Conservation (phyloP, 768 basidiomycete genomes). For the Glaciozyma martinii region DNA sequence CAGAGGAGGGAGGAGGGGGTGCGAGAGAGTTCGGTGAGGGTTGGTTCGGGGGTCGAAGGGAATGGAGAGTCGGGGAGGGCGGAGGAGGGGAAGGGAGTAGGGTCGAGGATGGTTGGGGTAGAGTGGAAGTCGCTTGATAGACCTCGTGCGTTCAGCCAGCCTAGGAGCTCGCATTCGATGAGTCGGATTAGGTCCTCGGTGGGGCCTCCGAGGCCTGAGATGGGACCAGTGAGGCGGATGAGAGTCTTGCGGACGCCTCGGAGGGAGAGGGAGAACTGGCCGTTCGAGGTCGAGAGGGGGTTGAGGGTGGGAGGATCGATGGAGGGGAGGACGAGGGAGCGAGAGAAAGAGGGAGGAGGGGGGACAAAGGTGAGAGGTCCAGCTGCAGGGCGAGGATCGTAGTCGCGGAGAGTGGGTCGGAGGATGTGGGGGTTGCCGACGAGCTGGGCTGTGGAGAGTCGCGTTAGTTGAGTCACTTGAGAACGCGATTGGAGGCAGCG, state of each 20-base stretch:
- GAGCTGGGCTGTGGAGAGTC: slow-evolving; percentile 15
- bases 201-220: slow-evolving; percentile 7
- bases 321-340: slow-evolving; percentile 19
- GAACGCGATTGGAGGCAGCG: not conserved
- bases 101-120: slow-evolving; percentile 4
- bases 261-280: slow-evolving; percentile 22
- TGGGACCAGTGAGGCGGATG: not conserved
- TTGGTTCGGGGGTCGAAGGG: not conserved
- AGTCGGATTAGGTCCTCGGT: slow-evolving; percentile 14
- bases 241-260: not conserved
- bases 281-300: not conserved
- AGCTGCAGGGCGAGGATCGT: slow-evolving; percentile 9
- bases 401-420: slow-evolving; percentile 18
- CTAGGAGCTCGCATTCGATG: slow-evolving; percentile 21
- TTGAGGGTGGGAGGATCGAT: not conserved
- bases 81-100: not conserved
- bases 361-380: slow-evolving; percentile 15
- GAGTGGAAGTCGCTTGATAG: slow-evolving; percentile 9
- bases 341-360: slow-evolving; percentile 14
- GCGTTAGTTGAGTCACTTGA: not conserved
- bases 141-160: slow-evolving; percentile 8
- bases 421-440: slow-evolving; percentile 25
- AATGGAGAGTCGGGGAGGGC: not conserved
- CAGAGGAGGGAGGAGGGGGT: slow-evolving; percentile 20
- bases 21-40: slow-evolving; percentile 23